Evolutionary conservation across 1,284 basidiomycete species (phyloP).

Genomic region (Porodaedalea pini): DNA sequence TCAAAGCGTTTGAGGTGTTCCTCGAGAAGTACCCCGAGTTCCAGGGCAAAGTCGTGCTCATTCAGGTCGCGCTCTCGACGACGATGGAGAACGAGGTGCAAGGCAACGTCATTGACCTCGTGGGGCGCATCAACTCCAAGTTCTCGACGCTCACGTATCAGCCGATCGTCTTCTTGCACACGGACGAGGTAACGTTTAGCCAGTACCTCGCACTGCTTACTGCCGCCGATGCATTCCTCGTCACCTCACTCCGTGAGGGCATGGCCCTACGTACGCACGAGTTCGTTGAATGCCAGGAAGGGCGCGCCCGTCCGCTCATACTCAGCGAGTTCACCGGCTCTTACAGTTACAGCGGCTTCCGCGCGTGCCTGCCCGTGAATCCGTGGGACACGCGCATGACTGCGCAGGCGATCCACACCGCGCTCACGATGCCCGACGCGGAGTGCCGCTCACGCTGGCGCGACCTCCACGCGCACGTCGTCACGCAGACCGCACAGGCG

Average conservation of each 20-base stretch:
- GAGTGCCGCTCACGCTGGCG: conserved; percentile 77
- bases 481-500: conserved; percentile 83
- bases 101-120: conserved; percentile 71
- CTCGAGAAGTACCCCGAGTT: conserved; percentile 75
- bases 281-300: conserved; percentile 80
- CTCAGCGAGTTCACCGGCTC: conserved; percentile 85
- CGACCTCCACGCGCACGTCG: conserved; percentile 82
- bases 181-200: conserved; percentile 80
- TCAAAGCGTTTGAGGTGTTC: conserved; percentile 82
- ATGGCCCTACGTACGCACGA: conserved; percentile 84
- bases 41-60: conserved; percentile 76
- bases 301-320: conserved; percentile 66
- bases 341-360: conserved; percentile 82
- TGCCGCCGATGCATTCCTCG: conserved; percentile 84
- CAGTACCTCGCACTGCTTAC: conserved; percentile 83
- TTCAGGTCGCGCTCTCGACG: conserved; percentile 84
- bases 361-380: conserved; percentile 81
- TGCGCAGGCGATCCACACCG: conserved; percentile 73
- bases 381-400: conserved; percentile 77
- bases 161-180: conserved; percentile 85
- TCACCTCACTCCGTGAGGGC: conserved; percentile 80
- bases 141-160: conserved; percentile 85
- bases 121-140: conserved; percentile 78
- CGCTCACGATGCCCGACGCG: conserved; percentile 72
- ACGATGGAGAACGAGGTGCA: conserved; percentile 74